Base-by-base conservation (phyloP, 2,329 filamentous ascomycete species). In the Fusarium annulatum region DNA sequence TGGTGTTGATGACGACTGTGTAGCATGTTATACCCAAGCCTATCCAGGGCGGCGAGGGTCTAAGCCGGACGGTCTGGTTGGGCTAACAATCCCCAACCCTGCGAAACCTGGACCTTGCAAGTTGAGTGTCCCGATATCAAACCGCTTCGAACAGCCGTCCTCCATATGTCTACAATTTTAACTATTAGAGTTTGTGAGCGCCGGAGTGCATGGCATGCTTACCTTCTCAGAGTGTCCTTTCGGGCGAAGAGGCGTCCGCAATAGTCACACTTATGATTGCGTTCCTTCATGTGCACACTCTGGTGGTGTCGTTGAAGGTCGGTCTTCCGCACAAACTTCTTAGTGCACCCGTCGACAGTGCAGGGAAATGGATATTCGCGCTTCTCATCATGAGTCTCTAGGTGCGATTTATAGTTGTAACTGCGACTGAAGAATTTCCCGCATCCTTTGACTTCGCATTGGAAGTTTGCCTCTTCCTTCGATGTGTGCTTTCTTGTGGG, bases 351-450 rank as follows among this genome's bases (percentile, higher is more conserved):
- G 5, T 86, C 81, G 36, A 90, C 84, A 3, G 84, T 84, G 81
- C 95, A 97, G 3, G 87, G 86, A 77, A 94, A 92, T 0, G 91
- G 90, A 77, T 93, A 93, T 76, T 90, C 89, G 64, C 92, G 88
- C 67, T 89, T 88, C 19, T 93, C 90, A 78, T 96, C 91, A 79
- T 97, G 95, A 2, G 91, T 95, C 78, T 95, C 92, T 87, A 95
- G 88, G 80, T 97, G 95, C 36, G 94, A 93, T 78, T 93, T 95
- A 84, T 92, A 94, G 82, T 97, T 97, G 84, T 96, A 97, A 77
- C 90, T 92, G 70, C 95, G 87, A 73, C 93, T 94, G 80, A 97
- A 97, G 21, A 92, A 88, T 80, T 92, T 94, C 11, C 92, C 91
- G 79, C 95, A 97, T 4, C 91, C 86, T 66, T 90, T 87, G 41